phyloP scores from a whole-genome alignment of 768 basidiomycete genomes.

The Rhizopogon vesiculosus region DNA sequence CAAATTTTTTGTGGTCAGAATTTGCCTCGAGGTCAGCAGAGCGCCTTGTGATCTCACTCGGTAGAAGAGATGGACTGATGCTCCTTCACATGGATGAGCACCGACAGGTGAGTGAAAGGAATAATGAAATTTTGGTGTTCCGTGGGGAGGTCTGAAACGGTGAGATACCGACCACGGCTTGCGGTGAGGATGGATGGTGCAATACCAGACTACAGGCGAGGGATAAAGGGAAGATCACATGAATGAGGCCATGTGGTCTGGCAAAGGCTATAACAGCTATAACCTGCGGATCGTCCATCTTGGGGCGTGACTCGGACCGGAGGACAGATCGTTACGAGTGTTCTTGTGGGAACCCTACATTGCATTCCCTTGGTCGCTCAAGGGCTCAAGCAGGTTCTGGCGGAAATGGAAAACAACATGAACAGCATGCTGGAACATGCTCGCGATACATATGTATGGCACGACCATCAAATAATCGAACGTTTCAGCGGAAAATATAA shows the following conservation, averaged over 20 bases:
- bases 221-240: not conserved
- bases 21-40: not conserved
- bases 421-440: constrained; percentile 1
- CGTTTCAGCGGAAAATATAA: not conserved
- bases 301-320: not conserved
- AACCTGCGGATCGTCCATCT: not conserved
- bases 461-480: constrained; percentile 1
- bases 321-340: not conserved
- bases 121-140: not conserved
- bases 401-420: constrained; percentile 1
- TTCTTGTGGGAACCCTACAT: not conserved
- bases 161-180: not conserved
- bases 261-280: not conserved
- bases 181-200: not conserved
- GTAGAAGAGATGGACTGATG: not conserved
- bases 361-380: not conserved
- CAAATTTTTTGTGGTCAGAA: not conserved
- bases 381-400: not conserved
- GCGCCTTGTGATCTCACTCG: not conserved
- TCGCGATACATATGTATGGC: not conserved
- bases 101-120: not conserved
- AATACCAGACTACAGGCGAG: not conserved
- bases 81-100: not conserved
- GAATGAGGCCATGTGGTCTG: not conserved
- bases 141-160: not conserved